These are phyloP conservation scores for Suillus placidus DNA, from an alignment of 768 basidiomycete species.

Conservation along the genomic window DNA sequence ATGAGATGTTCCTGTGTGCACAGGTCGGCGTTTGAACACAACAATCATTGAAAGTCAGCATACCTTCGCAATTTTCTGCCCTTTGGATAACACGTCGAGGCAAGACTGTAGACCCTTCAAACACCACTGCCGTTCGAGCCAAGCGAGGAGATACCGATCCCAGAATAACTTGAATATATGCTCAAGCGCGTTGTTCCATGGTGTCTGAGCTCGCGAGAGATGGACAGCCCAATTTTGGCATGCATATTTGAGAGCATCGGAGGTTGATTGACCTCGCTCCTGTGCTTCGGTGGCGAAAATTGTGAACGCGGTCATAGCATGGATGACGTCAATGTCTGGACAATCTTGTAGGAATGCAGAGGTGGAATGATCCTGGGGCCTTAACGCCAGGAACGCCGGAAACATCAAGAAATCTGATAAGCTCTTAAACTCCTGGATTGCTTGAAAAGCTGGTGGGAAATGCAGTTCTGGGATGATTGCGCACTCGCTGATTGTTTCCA, in stretches of 20 bases:
- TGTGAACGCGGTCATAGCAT: background rate
- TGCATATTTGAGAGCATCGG: background rate
- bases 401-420: slow-evolving; percentile 1
- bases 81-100: background rate
- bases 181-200: no score
- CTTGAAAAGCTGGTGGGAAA: background rate
- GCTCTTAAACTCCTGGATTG: background rate
- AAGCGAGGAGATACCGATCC: background rate
- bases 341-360: background rate
- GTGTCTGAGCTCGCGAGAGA: background rate
- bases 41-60: background rate
- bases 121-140: background rate
- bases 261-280: background rate
- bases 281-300: background rate
- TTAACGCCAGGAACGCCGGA: background rate
- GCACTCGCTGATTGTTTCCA: background rate
- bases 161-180: background rate
- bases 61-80: background rate
- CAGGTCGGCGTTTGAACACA: background rate
- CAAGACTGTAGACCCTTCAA: background rate
- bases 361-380: background rate
- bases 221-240: background rate
- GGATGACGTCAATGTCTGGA: background rate
- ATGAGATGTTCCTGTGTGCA: background rate
- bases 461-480: background rate